Evolutionary conservation across 768 basidiomycete species (phyloP).

Genomic region (Pleurotus sapidus): DNA sequence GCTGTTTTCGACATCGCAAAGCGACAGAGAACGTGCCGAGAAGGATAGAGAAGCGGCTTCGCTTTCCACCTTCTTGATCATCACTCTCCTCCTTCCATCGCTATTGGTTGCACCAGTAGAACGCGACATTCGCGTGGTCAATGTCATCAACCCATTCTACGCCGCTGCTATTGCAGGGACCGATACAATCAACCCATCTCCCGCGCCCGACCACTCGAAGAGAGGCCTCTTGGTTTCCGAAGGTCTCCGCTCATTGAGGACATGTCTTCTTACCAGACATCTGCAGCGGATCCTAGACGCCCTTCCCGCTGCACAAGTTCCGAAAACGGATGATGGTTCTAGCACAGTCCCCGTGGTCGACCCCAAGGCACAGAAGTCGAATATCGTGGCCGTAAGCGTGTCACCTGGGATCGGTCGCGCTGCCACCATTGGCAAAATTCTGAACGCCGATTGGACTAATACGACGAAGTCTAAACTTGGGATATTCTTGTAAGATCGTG

Average conservation of each 20-base stretch:
- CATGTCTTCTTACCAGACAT: slow-evolving; percentile 66
- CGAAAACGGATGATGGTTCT: slow-evolving; percentile 19
- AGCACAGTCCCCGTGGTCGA: slow-evolving; percentile 32
- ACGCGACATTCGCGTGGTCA: slow-evolving; percentile 87
- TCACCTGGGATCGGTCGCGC: slow-evolving; percentile 74
- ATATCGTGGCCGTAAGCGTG: slow-evolving; percentile 72
- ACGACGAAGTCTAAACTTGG: slow-evolving; percentile 37
- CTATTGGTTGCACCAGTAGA: slow-evolving; percentile 83
- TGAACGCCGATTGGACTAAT: slow-evolving; percentile 44
- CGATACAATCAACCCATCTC: slow-evolving; percentile 17
- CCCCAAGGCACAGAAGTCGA: slow-evolving; percentile 53
- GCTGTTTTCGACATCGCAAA: slow-evolving; percentile 20
- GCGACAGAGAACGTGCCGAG: slow-evolving; percentile 24
- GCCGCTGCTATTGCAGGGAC: slow-evolving; percentile 53
- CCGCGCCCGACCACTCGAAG: slow-evolving; percentile 28
- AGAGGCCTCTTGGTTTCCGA: slow-evolving; percentile 51
- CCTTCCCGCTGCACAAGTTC: slow-evolving; percentile 56
- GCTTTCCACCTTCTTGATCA: slow-evolving; percentile 73
- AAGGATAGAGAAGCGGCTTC: slow-evolving; percentile 44
- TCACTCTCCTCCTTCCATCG: slow-evolving; percentile 75
- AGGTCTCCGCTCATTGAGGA: slow-evolving; percentile 63
- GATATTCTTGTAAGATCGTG: slow-evolving; percentile 42
- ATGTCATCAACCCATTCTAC: slow-evolving; percentile 86
- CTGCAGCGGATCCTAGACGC: slow-evolving; percentile 85
- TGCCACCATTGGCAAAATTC: slow-evolving; percentile 60